Evolutionary conservation across 768 basidiomycete genomes (phyloP).

Genomic region (Porphyrellus cyaneotinctus): DNA sequence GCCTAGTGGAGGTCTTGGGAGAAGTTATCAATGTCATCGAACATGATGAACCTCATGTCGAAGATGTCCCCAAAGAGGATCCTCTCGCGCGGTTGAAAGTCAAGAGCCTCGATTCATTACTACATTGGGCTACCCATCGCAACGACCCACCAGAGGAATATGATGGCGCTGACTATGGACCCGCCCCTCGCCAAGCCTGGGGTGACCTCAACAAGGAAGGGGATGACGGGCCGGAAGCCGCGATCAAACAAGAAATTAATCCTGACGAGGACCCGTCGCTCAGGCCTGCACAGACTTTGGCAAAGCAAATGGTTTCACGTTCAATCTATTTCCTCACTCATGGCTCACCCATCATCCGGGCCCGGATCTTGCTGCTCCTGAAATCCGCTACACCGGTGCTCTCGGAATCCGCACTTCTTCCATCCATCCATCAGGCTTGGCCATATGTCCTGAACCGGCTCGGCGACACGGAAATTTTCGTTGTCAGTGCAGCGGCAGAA

Average conservation of each 20-base stretch:
- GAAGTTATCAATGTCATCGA: slow-evolving; percentile 82
- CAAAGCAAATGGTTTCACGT: slow-evolving; percentile 81
- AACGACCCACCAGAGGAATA: slow-evolving; percentile 32
- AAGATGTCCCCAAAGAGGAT: slow-evolving; percentile 18
- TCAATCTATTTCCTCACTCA: slow-evolving; percentile 92
- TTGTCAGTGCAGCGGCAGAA: slow-evolving; percentile 70
- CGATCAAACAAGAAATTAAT: slow-evolving; percentile 12
- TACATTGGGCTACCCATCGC: slow-evolving; percentile 61
- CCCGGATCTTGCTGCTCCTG: slow-evolving; percentile 75
- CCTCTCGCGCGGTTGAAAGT: slow-evolving; percentile 20
- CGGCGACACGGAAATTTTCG: slow-evolving; percentile 66
- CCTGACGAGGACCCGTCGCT: slow-evolving; percentile 45
- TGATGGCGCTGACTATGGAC: slow-evolving; percentile 52
- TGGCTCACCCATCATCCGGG: slow-evolving; percentile 78
- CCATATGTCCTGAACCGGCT: slow-evolving; percentile 89
- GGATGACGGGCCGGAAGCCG: slow-evolving; percentile 23
- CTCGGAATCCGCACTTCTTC: slow-evolving; percentile 70
- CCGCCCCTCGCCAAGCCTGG: slow-evolving; percentile 59
- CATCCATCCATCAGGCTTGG: slow-evolving; percentile 87
- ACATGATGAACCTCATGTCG: slow-evolving; percentile 40
- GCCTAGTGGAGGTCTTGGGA: slow-evolving; percentile 79
- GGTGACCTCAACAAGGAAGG: slow-evolving; percentile 32
- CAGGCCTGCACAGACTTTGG: slow-evolving; percentile 70
- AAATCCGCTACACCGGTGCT: slow-evolving; percentile 69
- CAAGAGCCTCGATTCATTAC: slow-evolving; percentile 47